phyloP scores from a whole-genome alignment of 2,329 filamentous ascomycete genomes.

The Trichothecium sympodiale region DNA sequence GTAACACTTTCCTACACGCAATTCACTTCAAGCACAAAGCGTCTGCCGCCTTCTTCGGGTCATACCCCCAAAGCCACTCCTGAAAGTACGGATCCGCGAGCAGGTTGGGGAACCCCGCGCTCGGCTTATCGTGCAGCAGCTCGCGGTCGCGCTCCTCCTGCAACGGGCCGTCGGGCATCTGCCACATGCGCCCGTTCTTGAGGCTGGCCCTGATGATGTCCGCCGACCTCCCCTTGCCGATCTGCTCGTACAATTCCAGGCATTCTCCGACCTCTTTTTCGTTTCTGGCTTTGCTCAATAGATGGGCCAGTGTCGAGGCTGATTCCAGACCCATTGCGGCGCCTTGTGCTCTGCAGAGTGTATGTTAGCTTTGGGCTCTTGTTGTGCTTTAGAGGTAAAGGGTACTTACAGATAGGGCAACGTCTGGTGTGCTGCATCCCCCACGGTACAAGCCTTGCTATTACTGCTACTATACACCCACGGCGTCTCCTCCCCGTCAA shows the following conservation, averaged over 20 bases:
- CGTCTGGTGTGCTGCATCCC: conserved; percentile 1
- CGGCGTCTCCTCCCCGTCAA: conserved; percentile 1
- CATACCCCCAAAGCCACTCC: conserved; percentile 3
- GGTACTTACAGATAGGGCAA: conserved; percentile 1
- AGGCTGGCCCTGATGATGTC: neutral
- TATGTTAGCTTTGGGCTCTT: neutral
- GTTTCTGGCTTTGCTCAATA: neutral
- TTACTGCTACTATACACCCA: neutral
- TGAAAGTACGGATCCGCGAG: conserved; percentile 1
- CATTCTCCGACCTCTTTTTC: no score
- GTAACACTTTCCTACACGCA: no score
- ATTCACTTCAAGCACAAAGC: no score
- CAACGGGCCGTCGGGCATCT: conserved; percentile 1
- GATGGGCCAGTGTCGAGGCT: neutral
- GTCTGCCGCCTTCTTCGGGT: neutral
- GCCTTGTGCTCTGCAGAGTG: neutral
- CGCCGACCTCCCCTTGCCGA: neutral
- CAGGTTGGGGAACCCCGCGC: neutral
- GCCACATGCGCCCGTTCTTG: conserved; percentile 2
- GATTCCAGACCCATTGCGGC: conserved; percentile 2
- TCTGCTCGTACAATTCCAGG: neutral
- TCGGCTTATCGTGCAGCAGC: neutral
- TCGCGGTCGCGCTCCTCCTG: conserved; percentile 1
- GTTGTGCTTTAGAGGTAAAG: no score
- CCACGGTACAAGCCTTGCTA: neutral